Evolutionary conservation across 1,284 basidiomycete genomes (phyloP), one percentile per base, ranked within the genome.

Genomic region (Sanghuangporus weigelae): DNA sequence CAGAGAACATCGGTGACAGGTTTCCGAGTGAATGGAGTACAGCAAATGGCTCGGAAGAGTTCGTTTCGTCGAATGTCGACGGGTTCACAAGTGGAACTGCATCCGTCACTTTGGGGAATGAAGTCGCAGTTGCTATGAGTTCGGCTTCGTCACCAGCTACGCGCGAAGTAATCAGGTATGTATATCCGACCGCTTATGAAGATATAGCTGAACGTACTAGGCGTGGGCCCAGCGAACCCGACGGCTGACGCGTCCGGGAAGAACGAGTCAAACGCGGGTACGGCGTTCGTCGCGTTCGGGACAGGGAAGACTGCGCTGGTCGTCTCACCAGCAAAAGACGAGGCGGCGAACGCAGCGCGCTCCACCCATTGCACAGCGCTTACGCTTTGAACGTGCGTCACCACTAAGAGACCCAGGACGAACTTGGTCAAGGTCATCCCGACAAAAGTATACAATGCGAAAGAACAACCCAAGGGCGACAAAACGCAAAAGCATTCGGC

Each of bases 1-100:
- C 79, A 4, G 83, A 84, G 69, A 81, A 81, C 78, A 81, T 83
- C 3, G 86, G 85, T 0, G 81, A 75, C 19, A 87, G 78, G 69
- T 82, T 85, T 19, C 84, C 86, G 76, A 82, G 81, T 66, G 80
- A 74, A 57, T 77, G 72, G 60, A 80, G 70, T 21, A 83, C 74
- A 66, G 81, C 73, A 68, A 84, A 82, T n/a, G 44, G 44, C 21
- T 46, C 16, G 7, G 44, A 46, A 7, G 67, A 66, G 6, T 71
- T 69, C 54, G 73, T 68, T 53, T 73, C 72, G 46, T 75, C 73
- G 10, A 74, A 71, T 4, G 79, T 72, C 38, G 73, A 71, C 19
- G 77, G 79, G 57, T 72, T 68, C 3, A 77, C 69, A 5, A 81
- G 72, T 14, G 78, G 75, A 63, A 74, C 78, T 21, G 74, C 70